phyloP scores from a whole-genome alignment of 2,329 filamentous ascomycete species.

The Penicillium sp. region DNA sequence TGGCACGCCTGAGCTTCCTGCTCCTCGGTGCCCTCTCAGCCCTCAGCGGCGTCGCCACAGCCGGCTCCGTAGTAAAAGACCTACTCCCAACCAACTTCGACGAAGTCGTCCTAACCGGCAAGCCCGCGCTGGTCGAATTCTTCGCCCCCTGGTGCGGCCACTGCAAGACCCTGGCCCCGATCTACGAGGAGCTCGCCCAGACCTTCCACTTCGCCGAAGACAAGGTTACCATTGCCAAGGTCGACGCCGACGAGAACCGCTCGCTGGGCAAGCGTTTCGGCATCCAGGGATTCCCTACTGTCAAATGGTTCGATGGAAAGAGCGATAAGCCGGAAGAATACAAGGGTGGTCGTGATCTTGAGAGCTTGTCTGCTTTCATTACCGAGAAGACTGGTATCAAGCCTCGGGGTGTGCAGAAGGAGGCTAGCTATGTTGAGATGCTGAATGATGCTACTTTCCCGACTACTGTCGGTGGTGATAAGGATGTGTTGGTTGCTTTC shows the following conservation, averaged over 20 bases:
- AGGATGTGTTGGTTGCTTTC: slow-evolving; percentile 91
- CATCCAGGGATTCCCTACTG: slow-evolving; percentile 89
- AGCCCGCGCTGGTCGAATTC: slow-evolving; percentile 95
- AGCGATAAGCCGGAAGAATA: slow-evolving; percentile 81
- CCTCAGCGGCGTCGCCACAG: slow-evolving; percentile 55
- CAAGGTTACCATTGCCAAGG: slow-evolving; percentile 85
- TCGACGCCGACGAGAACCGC: slow-evolving; percentile 89
- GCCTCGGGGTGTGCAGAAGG: slow-evolving; percentile 59
- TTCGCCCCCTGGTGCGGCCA: slow-evolving; percentile 99
- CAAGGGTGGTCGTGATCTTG: slow-evolving; percentile 78
- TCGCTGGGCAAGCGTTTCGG: slow-evolving; percentile 79
- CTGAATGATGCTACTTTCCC: slow-evolving; percentile 78
- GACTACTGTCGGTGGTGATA: slow-evolving; percentile 72
- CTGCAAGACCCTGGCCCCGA: slow-evolving; percentile 94
- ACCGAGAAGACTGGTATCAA: slow-evolving; percentile 81
- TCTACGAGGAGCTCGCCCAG: slow-evolving; percentile 84
- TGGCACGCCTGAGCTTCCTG: slow-evolving; percentile 47
- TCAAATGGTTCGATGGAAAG: slow-evolving; percentile 98
- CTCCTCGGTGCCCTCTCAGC: slow-evolving; percentile 47
- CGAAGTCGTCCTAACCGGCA: slow-evolving; percentile 78
- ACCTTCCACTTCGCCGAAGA: slow-evolving; percentile 69
- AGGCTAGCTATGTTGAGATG: slow-evolving; percentile 71
- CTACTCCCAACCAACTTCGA: slow-evolving; percentile 91
- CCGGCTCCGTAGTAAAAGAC: slow-evolving; percentile 80
- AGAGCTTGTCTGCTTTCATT: slow-evolving; percentile 77